phyloP scores from a whole-genome alignment of 345 rosid genomes.

The Corchorus capsularis region DNA sequence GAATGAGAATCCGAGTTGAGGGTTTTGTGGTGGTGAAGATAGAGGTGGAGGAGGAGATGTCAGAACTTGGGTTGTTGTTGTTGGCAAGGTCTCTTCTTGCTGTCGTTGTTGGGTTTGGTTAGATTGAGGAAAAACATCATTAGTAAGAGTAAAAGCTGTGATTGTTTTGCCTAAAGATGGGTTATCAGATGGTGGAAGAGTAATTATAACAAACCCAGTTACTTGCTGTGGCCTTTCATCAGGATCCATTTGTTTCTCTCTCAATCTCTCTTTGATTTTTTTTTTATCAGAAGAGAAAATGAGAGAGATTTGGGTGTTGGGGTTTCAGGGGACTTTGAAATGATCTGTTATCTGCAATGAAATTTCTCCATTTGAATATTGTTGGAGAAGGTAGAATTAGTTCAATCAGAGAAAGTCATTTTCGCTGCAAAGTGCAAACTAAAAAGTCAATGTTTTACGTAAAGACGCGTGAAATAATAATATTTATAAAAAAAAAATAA shows the following conservation, averaged over 20 bases:
- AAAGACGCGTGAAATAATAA: neutral
- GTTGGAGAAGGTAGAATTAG: neutral
- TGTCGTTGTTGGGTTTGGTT: slow-evolving; percentile 27
- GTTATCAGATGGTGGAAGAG: slow-evolving; percentile 83
- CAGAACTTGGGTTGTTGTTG: neutral
- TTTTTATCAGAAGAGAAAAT: neutral
- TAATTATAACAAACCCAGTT: slow-evolving; percentile 68
- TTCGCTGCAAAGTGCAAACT: neutral
- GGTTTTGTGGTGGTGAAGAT: slow-evolving; percentile 35
- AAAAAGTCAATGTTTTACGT: neutral
- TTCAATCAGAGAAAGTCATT: neutral
- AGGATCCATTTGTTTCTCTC: slow-evolving; percentile 44
- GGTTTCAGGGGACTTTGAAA: neutral
- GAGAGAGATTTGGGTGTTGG: neutral
- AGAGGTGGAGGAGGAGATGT: slow-evolving; percentile 19
- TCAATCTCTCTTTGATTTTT: neutral
- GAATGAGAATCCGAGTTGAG: slow-evolving; percentile 36
- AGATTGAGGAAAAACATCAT: slow-evolving; percentile 34
- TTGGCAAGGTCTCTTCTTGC: neutral
- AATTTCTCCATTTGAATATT: neutral
- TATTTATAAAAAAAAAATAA: too few relatives aligned
- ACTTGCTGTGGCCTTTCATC: slow-evolving; percentile 36
- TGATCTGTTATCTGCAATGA: neutral
- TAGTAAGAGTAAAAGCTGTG: slow-evolving; percentile 72
- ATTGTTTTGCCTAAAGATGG: slow-evolving; percentile 88